Evolutionary conservation across 2,329 filamentous ascomycete species (phyloP).

Genomic region (Botrytis tulipae): DNA sequence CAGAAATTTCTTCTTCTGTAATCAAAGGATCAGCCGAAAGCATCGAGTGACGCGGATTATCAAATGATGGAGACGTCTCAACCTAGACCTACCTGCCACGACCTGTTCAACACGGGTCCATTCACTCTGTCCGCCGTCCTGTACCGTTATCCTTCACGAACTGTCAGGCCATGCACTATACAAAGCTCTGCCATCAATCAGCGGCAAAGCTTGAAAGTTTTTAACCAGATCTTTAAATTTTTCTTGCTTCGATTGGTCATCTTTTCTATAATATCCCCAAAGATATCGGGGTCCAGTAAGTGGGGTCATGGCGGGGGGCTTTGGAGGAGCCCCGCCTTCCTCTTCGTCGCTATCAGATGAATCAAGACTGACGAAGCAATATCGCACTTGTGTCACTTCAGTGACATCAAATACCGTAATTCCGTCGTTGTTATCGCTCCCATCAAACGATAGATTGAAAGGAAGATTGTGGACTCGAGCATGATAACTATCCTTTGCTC

Average conservation of each 20-base stretch:
- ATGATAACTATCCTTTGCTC: neutral
- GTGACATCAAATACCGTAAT: slow-evolving; percentile 35
- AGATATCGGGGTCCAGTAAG: slow-evolving; percentile 10
- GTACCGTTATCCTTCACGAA: neutral
- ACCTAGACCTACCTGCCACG: neutral
- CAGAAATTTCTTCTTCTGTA: neutral
- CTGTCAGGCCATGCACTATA: slow-evolving; percentile 2
- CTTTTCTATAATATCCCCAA: neutral
- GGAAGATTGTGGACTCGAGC: neutral
- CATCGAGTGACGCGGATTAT: neutral
- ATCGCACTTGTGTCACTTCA: slow-evolving; percentile 18
- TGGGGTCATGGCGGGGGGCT: neutral
- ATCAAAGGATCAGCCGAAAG: neutral
- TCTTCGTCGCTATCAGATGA: slow-evolving; percentile 5
- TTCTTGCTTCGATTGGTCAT: neutral
- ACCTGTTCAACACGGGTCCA: neutral
- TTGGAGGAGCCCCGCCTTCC: neutral
- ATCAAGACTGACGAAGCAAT: slow-evolving; percentile 28
- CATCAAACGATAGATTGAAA: neutral
- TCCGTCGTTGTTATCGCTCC: slow-evolving; percentile 27
- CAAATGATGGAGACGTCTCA: neutral
- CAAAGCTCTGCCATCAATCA: slow-evolving; percentile 7
- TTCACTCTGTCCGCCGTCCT: neutral
- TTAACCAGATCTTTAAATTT: neutral
- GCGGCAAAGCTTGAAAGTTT: neutral